Conservation (phyloP, 352 stramenopile genomes). For the Globisporangium perplexum region DNA sequence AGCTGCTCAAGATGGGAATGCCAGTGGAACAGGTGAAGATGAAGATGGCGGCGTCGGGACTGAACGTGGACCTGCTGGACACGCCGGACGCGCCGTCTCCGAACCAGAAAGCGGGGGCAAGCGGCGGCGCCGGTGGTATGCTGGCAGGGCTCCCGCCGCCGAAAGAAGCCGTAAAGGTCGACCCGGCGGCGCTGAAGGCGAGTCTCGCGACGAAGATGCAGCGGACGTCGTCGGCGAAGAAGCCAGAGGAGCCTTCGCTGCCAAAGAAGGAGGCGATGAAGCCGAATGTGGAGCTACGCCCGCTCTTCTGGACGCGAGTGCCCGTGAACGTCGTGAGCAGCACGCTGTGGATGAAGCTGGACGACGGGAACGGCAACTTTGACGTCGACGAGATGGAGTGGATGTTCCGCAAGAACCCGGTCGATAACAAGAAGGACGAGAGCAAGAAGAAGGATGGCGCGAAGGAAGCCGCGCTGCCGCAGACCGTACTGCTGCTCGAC, state of each 20-base stretch:
- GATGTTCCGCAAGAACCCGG: constrained; percentile 85
- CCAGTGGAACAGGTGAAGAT: constrained; percentile 90
- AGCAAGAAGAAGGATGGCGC: constrained; percentile 63
- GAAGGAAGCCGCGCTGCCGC: constrained; percentile 36
- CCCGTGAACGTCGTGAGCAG: constrained; percentile 84
- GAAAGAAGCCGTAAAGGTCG: constrained; percentile 63
- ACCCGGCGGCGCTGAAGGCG: constrained; percentile 52
- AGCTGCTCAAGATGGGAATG: constrained; percentile 91
- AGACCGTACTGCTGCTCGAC: constrained; percentile 90
- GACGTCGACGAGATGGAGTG: constrained; percentile 84
- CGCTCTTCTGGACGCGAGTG: constrained; percentile 87
- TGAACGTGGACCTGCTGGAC: constrained; percentile 63
- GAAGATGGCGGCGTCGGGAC: constrained; percentile 81
- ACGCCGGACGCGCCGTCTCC: constrained; percentile 66
- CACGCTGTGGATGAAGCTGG: constrained; percentile 84
- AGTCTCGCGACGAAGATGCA: constrained; percentile 50
- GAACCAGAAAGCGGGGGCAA: constrained; percentile 36
- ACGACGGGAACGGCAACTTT: constrained; percentile 57
- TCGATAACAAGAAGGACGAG: constrained; percentile 63
- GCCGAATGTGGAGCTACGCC: constrained; percentile 81
- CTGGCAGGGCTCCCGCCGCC: constrained; percentile 54
- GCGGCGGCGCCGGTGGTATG: constrained; percentile 18
- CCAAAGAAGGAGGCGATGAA: constrained; percentile 87
- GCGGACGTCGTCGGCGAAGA: constrained; percentile 34
- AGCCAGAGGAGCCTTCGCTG: constrained; percentile 56